Percentiles rank a stretch among this genome's conserved stretches.
Evolutionary conservation across 495 filamentous ascomycete genomes (phyloP).

Genomic region (Astrothelium macrocarpum): DNA sequence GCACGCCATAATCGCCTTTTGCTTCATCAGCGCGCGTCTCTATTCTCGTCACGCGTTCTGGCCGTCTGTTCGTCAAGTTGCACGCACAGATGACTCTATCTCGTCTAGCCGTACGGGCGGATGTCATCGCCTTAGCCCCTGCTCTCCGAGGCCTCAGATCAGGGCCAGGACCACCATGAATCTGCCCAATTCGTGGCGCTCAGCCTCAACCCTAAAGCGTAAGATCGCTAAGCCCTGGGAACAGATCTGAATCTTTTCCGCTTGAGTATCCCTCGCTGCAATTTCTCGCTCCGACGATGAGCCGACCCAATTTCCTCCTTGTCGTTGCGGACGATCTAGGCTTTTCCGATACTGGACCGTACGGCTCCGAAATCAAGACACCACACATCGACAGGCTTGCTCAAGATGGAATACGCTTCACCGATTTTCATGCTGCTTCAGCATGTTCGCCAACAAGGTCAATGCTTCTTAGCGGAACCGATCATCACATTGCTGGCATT

Average conservation of each 20-base stretch:
- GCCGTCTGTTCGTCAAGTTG: neutral
- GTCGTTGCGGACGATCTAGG: conserved; percentile 34
- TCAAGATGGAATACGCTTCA: conserved; percentile 25
- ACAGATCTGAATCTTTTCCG: neutral
- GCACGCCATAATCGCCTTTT: neutral
- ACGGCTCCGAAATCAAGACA: conserved; percentile 30
- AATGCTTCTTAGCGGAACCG: conserved; percentile 43
- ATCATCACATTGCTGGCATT: conserved; percentile 39
- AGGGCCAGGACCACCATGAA: neutral
- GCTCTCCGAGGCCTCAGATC: neutral
- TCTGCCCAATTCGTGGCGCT: neutral
- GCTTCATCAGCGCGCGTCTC: neutral
- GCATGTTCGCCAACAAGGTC: conserved; percentile 32
- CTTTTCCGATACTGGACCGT: conserved; percentile 25
- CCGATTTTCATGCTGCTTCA: conserved; percentile 28
- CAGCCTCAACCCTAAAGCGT: neutral
- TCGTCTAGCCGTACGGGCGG: neutral
- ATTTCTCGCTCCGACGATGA: neutral
- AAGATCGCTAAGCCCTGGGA: neutral
- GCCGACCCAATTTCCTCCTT: conserved; percentile 27
- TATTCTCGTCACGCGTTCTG: neutral
- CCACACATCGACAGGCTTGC: conserved; percentile 28
- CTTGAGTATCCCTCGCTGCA: neutral
- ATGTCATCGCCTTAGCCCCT: neutral
- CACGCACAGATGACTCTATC: neutral